Evolutionary conservation across 768 basidiomycete species (phyloP).

Genomic region (Lyophyllum shimeji): DNA sequence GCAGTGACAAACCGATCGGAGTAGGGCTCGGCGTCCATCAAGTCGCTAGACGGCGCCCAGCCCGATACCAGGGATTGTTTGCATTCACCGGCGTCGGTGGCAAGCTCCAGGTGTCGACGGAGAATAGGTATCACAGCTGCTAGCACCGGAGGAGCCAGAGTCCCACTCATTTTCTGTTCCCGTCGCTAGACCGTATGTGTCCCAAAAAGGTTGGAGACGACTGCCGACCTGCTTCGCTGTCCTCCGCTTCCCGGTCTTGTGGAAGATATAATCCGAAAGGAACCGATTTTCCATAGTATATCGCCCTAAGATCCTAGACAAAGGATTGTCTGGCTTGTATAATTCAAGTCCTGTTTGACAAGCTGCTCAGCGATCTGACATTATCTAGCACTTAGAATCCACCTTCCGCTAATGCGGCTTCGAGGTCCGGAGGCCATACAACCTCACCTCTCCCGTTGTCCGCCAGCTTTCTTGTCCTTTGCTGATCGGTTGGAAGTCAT

Average conservation of each 20-base stretch:
- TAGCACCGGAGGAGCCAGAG: no score
- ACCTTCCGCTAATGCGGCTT: slow-evolving; percentile 79
- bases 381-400: neutral
- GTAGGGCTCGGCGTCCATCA: no score
- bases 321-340: slow-evolving; percentile 70
- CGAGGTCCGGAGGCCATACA: slow-evolving; percentile 80
- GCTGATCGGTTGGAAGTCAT: slow-evolving; percentile 63
- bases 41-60: no score
- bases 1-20: no score
- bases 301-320: slow-evolving; percentile 71
- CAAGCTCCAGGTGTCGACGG: no score
- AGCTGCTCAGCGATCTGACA: slow-evolving; percentile 8
- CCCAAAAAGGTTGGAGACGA: slow-evolving; percentile 74
- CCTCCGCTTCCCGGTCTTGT: slow-evolving; percentile 65
- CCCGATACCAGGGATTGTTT: no score
- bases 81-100: no score
- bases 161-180: no score
- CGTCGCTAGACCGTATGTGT: slow-evolving; percentile 70
- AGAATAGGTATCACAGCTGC: no score
- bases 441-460: slow-evolving; percentile 67
- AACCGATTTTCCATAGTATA: slow-evolving; percentile 81
- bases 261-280: slow-evolving; percentile 75
- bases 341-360: slow-evolving; percentile 56
- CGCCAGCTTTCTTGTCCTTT: slow-evolving; percentile 76
- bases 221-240: slow-evolving; percentile 82